Evolutionary conservation across 345 rosid genomes (phyloP), one percentile per base, ranked within the genome.

Genomic region (Brassica incana): DNA sequence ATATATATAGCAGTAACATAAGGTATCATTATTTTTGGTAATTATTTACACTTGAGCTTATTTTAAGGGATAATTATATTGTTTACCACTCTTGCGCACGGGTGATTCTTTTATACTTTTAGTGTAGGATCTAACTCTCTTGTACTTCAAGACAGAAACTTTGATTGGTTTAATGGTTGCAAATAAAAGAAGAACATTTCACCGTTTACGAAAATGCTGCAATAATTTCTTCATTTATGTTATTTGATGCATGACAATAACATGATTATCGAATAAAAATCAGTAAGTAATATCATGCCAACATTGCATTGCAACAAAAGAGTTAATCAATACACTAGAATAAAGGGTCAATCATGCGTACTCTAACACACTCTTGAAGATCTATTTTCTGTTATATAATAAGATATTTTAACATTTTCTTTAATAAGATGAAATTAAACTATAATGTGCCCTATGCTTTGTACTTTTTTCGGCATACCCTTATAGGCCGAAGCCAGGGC

Each of bases 1-100:
- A 74, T 74, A 74, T 80, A 50, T 62, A 16, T 48, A 74, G 75
- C 83, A 80, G 71, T 69, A 33, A 36, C 16, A 73, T 62, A 52
- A 60, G 66, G 16, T 35, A 74, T 74, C 67, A 62, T 80, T 68
- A 32, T 61, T 9, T 45, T 43, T 61, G 10, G 73, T 74, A 74
- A 74, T 68, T 79, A 79, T 73, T 67, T 68, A 74, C 75, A 69
- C 71, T 73, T 68, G 78, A 79, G 71, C 56, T 74, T 62, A 69
- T 35, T 74, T 52, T 35, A 62, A 71, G 29, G 16, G 74, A 80
- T 80, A 69, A 69, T 62, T 74, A 62, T 52, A 52, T 74, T 68
- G 69, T 33, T 60, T 54, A 69, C 63, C 25, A 74, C 75, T 74
- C 66, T 74, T 80, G 83, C 70, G 71, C 83, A 80, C 75, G 83